Evolutionary conservation across 345 rosid species (phyloP).

Genomic region (Gossypioides kirkii): DNA sequence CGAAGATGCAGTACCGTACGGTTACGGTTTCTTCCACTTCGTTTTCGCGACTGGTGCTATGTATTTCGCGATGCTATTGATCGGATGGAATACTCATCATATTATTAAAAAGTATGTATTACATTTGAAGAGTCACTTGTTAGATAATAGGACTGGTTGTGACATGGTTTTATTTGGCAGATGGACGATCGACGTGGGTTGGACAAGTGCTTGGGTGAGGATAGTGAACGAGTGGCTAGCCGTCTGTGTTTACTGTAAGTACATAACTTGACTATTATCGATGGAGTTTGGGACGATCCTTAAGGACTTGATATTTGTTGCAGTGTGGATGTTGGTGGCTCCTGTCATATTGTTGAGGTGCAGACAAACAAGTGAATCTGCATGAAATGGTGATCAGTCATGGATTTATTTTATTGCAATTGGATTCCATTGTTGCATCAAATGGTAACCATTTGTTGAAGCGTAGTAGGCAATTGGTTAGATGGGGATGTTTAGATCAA

Average conservation of each 20-base stretch:
- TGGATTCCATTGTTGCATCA: conserved; percentile 1
- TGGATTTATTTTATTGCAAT: not conserved
- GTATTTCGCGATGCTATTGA: conserved; percentile 90
- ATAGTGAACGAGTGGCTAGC: conserved; percentile 92
- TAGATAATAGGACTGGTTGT: not conserved
- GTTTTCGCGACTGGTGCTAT: conserved; percentile 95
- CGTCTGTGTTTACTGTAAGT: conserved; percentile 86
- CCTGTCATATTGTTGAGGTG: conserved; percentile 50
- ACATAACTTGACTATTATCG: not conserved
- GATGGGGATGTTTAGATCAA: conserved; percentile 1
- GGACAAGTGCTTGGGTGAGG: conserved; percentile 99
- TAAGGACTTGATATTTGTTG: not conserved
- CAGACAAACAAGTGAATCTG: conserved; percentile 36
- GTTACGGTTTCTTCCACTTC: conserved; percentile 95
- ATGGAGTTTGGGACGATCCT: no score
- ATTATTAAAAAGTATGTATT: conserved; percentile 61
- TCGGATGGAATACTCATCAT: conserved; percentile 94
- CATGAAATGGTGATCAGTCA: conserved; percentile 11
- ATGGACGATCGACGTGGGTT: conserved; percentile 98
- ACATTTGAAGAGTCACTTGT: not conserved
- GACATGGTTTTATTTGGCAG: conserved; percentile 30
- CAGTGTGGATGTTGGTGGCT: conserved; percentile 94
- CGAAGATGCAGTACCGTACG: conserved; percentile 78
- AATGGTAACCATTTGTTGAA: not conserved
- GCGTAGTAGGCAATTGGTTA: not conserved